phyloP scores from a whole-genome alignment of 257 asterid genomes.

The Paulownia fortunei region DNA sequence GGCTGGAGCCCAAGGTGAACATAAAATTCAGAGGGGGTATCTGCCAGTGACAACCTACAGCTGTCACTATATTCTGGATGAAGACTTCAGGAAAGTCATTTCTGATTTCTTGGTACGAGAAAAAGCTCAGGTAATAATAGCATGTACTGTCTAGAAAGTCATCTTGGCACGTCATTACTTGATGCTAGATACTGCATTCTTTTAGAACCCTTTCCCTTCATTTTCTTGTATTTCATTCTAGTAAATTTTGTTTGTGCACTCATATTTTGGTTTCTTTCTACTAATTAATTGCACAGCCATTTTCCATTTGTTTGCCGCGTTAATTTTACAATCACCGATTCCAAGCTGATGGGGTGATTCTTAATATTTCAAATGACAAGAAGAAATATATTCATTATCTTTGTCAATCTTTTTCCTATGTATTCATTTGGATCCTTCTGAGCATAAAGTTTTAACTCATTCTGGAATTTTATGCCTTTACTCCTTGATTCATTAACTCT shows the following conservation, averaged over 20 bases:
- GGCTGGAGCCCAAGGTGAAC: conserved; percentile 99
- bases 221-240: too few species aligned
- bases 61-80: conserved; percentile 78
- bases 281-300: not conserved
- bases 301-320: not conserved
- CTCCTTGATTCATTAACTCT: not conserved
- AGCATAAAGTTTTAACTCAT: not conserved
- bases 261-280: not conserved
- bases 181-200: not conserved
- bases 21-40: conserved; percentile 95
- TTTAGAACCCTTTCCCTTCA: not conserved
- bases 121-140: conserved; percentile 65
- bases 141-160: not conserved
- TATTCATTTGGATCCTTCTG: not conserved
- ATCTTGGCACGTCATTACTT: not conserved
- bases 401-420: not conserved
- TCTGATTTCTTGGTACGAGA: conserved; percentile 83
- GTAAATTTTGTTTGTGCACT: not conserved
- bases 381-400: too few species aligned
- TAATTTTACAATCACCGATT: not conserved
- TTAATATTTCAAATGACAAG: too few species aligned
- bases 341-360: not conserved
- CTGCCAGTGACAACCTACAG: conserved; percentile 89
- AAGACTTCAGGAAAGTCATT: conserved; percentile 70
- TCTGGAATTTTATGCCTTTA: not conserved